Conservation (phyloP, 1,139 yeast genomes). For the Saccharomycopsis hybrid region DNA sequence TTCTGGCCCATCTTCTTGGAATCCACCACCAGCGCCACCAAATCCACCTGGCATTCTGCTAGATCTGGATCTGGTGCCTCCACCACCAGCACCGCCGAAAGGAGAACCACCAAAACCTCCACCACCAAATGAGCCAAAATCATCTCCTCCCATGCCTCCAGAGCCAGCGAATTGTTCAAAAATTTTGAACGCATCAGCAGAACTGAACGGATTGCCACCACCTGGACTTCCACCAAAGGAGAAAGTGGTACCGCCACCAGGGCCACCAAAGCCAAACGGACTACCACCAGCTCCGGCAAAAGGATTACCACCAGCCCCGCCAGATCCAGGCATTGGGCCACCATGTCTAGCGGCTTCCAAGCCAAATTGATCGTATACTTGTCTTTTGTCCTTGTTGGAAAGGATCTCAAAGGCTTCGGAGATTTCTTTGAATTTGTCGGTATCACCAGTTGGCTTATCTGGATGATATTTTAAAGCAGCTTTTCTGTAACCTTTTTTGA, state of each 20-base stretch:
- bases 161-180: conserved; percentile 60
- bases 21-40: conserved; percentile 40
- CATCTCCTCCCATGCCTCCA: conserved; percentile 28
- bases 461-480: conserved; percentile 86
- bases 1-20: conserved; percentile 36
- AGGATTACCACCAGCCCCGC: conserved; percentile 37
- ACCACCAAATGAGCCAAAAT: conserved; percentile 26
- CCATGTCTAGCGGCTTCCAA: conserved; percentile 85
- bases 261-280: conserved; percentile 33
- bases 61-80: conserved; percentile 25
- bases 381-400: conserved; percentile 75
- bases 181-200: conserved; percentile 78
- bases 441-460: conserved; percentile 90
- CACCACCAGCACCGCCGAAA: conserved; percentile 30
- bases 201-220: conserved; percentile 46
- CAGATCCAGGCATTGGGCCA: conserved; percentile 61
- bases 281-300: conserved; percentile 34
- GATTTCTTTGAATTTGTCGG: conserved; percentile 89
- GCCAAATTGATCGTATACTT: conserved; percentile 82
- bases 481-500: conserved; percentile 84
- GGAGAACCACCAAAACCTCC: conserved; percentile 38
- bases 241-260: conserved; percentile 25
- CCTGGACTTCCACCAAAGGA: conserved; percentile 27
- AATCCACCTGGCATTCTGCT: conserved; percentile 31
- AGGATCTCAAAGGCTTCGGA: conserved; percentile 92